A percentile compares a stretch with the other conserved stretches of the same genome.
phyloP scores from a whole-genome alignment of 176 grass and related monocot genomes.

The Musa troglodytarum region DNA sequence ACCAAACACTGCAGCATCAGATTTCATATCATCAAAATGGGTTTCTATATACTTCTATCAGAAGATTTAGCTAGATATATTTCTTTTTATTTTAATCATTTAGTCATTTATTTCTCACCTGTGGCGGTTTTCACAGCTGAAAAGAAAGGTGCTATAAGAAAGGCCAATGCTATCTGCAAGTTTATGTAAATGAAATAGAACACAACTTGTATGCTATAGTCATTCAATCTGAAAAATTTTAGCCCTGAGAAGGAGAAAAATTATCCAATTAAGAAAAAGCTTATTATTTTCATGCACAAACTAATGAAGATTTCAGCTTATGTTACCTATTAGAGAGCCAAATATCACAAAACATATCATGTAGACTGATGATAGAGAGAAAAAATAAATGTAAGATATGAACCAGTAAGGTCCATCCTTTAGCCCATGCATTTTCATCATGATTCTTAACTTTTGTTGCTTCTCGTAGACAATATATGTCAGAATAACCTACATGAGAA shows the following conservation, averaged over 20 bases:
- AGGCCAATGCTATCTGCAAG: conserved; percentile 70
- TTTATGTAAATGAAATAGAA: conserved; percentile 96
- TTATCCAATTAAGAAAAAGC: neutral
- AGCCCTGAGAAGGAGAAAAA: conserved; percentile 36
- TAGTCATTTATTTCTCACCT: conserved; percentile 27
- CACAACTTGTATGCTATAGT: conserved; percentile 68
- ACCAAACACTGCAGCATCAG: conserved; percentile 54
- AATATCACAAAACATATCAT: conserved; percentile 72
- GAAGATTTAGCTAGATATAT: neutral
- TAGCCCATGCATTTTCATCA: conserved; percentile 98
- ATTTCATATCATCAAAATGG: conserved; percentile 9
- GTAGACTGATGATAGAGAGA: conserved; percentile 58
- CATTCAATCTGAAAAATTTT: conserved; percentile 56
- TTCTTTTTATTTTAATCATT: neutral
- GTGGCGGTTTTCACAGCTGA: conserved; percentile 72
- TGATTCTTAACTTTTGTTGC: conserved; percentile 85
- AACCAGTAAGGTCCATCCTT: conserved; percentile 87
- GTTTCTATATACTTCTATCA: neutral
- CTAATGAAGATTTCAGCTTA: neutral
- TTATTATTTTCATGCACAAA: neutral
- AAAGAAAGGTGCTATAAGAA: conserved; percentile 64
- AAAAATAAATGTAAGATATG: conserved; percentile 81
- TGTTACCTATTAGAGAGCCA: conserved; percentile 72
- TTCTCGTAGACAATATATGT: conserved; percentile 74
- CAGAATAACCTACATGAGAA: conserved; percentile 53